Base-by-base conservation (phyloP, 106 monocot genomes). In the Dendrobium officinale region DNA sequence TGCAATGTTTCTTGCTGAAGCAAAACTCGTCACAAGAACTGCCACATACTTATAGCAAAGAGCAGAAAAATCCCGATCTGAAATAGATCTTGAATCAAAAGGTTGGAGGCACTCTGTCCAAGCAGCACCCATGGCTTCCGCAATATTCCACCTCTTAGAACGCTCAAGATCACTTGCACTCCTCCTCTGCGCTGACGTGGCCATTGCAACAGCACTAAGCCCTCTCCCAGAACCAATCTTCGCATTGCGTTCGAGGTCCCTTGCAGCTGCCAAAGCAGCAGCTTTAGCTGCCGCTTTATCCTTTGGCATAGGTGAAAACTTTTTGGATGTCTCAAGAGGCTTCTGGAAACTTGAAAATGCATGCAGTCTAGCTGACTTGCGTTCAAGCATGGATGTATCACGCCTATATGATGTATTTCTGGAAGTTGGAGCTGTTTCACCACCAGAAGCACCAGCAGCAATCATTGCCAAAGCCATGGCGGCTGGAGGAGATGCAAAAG, bases 391-490 rank as follows among this genome's bases (percentile, higher is more conserved):
- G 17, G 92, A 95, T 67, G 83, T 82, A 43, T 99, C 95, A 81
- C 93, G 89, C 58, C 87, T 91, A 59, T 90, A 81, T 33, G 68
- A 84, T 40, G 83, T 79, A 48, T 72, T 83, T 51, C 77, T 89
- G 44, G 85, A 41, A 87, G 92, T 85, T 80, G 91, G 68, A 11
- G 82, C 77, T 55, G 88, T 84, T 88, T 95, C 95, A 68, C 88
- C 93, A 66, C 99, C 95, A 80, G 87, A 79, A 78, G 91, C 87
- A 75, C 99, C 99, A 70, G 99, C 99, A 83, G 99, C 99, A 88
- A 95, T 90, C 93, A 99, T 99, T 81, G 99, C 99, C 83, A 99
- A 83, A 58, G 99, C 95, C 99, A 99, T 90, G 37, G 99, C 99
- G 86, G 91, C 91, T 78, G 99, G 99, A 86, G 99, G 99, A 58